Conservation (phyloP, 2,329 filamentous ascomycete genomes). For the Diaporthe sp. region DNA sequence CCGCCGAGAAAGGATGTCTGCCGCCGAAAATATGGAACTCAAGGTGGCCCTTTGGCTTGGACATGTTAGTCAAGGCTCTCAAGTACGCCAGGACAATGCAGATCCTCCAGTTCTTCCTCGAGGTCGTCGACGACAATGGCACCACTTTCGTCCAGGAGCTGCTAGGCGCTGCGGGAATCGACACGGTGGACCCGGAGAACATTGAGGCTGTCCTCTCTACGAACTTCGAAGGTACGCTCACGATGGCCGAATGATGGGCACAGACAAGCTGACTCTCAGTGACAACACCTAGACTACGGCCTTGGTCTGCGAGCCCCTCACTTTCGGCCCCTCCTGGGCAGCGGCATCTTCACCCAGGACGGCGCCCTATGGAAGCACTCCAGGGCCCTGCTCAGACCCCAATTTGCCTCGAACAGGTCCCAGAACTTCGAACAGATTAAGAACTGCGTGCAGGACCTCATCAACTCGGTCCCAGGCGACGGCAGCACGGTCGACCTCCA, state of each 20-base stretch:
- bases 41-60: conserved; percentile 18
- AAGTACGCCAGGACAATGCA: conserved; percentile 21
- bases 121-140: conserved; percentile 23
- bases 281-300: neutral
- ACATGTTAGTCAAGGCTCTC: conserved; percentile 18
- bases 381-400: conserved; percentile 50
- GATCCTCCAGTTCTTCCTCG: conserved; percentile 28
- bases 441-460: conserved; percentile 20
- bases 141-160: conserved; percentile 25
- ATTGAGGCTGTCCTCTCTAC: conserved; percentile 32
- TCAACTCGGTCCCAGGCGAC: conserved; percentile 9
- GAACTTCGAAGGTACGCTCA: conserved; percentile 17
- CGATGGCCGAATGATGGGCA: no score
- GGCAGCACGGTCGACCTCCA: conserved; percentile 33
- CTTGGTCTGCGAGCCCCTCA: conserved; percentile 25
- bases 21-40: conserved; percentile 21
- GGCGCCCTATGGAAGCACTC: conserved; percentile 52
- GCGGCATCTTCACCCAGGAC: conserved; percentile 54
- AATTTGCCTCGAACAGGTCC: conserved; percentile 43
- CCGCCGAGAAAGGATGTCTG: conserved; percentile 13
- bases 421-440: conserved; percentile 32
- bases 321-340: conserved; percentile 49
- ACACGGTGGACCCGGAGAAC: conserved; percentile 33
- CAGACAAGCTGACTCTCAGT: neutral
- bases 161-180: conserved; percentile 6